Percentiles rank a stretch among this genome's conserved stretches.
These are phyloP conservation scores for Beauveria medogensis DNA, from an alignment of 2,329 filamentous ascomycete species.

Conservation along the genomic window DNA sequence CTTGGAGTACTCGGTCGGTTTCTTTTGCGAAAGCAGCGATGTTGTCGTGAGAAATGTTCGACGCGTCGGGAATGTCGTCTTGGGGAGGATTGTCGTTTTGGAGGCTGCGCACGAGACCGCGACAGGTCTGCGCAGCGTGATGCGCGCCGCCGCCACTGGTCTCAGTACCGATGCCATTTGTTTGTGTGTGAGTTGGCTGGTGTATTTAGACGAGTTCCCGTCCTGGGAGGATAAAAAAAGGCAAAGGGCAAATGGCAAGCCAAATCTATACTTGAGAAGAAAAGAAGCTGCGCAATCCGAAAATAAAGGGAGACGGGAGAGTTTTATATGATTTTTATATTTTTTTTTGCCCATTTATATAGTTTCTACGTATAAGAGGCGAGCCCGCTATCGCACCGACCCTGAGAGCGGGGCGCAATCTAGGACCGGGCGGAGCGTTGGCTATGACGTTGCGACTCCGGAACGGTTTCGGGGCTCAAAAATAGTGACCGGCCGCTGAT, in stretches of 20 bases:
- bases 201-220: too few relatives aligned
- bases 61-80: not conserved
- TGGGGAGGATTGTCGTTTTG: not conserved
- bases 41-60: not conserved
- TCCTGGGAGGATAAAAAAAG: not conserved
- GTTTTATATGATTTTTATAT: not conserved
- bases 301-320: not conserved
- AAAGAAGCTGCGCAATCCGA: too few relatives aligned
- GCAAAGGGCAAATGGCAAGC: not conserved
- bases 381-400: slow-evolving; percentile 1
- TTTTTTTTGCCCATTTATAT: too few relatives aligned
- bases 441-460: slow-evolving; percentile 1
- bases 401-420: not conserved
- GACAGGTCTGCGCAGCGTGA: not conserved
- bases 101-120: not conserved
- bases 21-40: not conserved
- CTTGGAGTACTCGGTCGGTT: slow-evolving; percentile 29
- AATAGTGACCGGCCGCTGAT: not conserved
- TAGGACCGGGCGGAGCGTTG: not conserved
- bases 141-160: not conserved
- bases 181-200: not conserved
- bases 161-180: slow-evolving; percentile 1
- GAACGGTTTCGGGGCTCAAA: not conserved
- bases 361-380: not conserved
- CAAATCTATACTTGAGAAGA: too few relatives aligned